These are phyloP conservation scores for Alternaria solani DNA, from an alignment of 2,329 filamentous ascomycete species.

Conservation along the genomic window DNA sequence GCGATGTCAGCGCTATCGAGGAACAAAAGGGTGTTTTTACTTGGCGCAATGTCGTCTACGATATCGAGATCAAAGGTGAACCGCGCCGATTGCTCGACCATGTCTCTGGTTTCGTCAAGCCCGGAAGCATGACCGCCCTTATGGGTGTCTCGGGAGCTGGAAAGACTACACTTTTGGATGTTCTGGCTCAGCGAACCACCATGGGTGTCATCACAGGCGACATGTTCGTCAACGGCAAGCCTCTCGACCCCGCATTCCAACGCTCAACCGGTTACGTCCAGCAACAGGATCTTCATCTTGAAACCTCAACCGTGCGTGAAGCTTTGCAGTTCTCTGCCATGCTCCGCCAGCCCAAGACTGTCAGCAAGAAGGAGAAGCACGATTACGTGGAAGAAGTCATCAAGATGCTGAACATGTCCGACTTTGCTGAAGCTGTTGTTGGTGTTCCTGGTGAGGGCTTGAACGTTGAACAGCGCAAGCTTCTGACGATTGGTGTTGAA, in stretches of 20 bases:
- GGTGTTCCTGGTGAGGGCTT: slow-evolving; percentile 70
- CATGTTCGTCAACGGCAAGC: slow-evolving; percentile 51
- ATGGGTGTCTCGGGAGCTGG: slow-evolving; percentile 52
- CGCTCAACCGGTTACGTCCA: slow-evolving; percentile 52
- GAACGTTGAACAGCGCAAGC: slow-evolving; percentile 74
- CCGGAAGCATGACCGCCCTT: slow-evolving; percentile 57
- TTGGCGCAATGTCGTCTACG: slow-evolving; percentile 46
- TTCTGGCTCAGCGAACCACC: slow-evolving; percentile 45
- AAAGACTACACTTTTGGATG: slow-evolving; percentile 51
- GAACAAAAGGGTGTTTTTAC: slow-evolving; percentile 55
- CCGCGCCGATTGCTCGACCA: slow-evolving; percentile 62
- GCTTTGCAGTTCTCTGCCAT: slow-evolving; percentile 47
- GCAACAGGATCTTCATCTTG: slow-evolving; percentile 52
- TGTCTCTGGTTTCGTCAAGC: slow-evolving; percentile 64
- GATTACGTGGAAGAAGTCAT: slow-evolving; percentile 71
- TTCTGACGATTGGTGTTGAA: slow-evolving; percentile 76
- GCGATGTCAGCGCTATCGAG: slow-evolving; percentile 50
- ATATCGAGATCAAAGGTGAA: slow-evolving; percentile 53
- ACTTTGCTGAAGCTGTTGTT: slow-evolving; percentile 72
- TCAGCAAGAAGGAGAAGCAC: slow-evolving; percentile 66
- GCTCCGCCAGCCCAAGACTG: slow-evolving; percentile 60
- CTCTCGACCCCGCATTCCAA: slow-evolving; percentile 47
- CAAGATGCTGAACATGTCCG: slow-evolving; percentile 71
- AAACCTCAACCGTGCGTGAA: slow-evolving; percentile 50
- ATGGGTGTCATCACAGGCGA: slow-evolving; percentile 51